Evolutionary conservation across 805 yeast genomes (phyloP), one percentile per base, ranked within the genome.

Genomic region (Saturnispora kantuleensis): DNA sequence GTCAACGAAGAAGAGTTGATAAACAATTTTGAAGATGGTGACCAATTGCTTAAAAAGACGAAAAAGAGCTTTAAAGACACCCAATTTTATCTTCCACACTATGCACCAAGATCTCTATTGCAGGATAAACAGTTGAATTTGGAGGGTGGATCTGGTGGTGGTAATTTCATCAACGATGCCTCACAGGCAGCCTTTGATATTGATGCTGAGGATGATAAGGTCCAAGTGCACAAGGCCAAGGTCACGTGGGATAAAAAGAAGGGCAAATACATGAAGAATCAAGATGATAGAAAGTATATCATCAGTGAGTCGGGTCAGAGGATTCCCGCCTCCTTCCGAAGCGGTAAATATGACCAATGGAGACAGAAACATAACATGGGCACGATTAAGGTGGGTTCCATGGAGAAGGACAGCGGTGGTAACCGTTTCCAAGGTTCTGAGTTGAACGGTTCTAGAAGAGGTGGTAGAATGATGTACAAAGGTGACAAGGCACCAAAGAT

Each of bases 261-360:
- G 63, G 93, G 94, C 57, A 87, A 87, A 52, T 90, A 85, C 63
- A 75, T 89, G 58, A 85, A 85, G 60, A 71, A 85, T 15, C 80
- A 76, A 56, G 85, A 93, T 50, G 95, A 86, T 57, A 76, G 81
- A 65, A 89, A 86, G 66, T 90, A 73, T 64, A 93, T 93, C 56
- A 81, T 87, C 51, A 95, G 97, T 50, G 99, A 93, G 62, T 81
- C 86, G 62, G 99, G 99, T 7, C 88, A 83, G 55, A 77, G 76
- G 59, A 77, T 93, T 40, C 96, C 97, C 6, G 97, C 98, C 1
- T 74, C 93, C 11, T 87, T 80, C 66, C 74, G 85, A 58, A 80
- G 95, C 2, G 99, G 99, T 38, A 79, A 86, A 52, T 93, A 78
- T 57, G 97, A 89, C 45, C 82, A 81, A 36, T 93, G 99, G 99